Percentiles rank a stretch among this genome's conserved stretches.
Conservation (phyloP, 345 rosid genomes). For the Angophora floribunda region DNA sequence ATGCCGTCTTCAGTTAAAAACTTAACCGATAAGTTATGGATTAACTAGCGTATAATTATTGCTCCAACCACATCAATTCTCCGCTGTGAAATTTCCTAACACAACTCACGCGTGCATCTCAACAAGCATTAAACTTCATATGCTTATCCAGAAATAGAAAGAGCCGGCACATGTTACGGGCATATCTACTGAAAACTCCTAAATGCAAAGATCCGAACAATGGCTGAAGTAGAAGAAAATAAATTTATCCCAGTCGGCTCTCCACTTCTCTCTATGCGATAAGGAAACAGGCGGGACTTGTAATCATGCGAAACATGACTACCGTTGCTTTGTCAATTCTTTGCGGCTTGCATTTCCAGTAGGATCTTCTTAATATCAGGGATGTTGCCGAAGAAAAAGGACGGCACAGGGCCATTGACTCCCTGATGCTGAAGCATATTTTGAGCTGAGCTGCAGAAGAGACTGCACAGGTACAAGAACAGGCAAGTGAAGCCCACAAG, state of each 20-base stretch:
- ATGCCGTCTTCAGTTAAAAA: rapidly evolving
- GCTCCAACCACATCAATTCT: background rate
- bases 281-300: background rate
- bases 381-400: background rate
- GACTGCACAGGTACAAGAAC: background rate
- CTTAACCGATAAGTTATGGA: background rate
- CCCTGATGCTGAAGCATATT: background rate
- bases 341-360: background rate
- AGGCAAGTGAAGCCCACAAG: background rate
- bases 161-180: background rate
- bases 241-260: background rate
- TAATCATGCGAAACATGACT: background rate
- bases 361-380: background rate
- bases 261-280: background rate
- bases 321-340: background rate
- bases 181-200: background rate
- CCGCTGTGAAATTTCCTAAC: background rate
- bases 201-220: background rate
- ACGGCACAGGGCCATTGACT: background rate
- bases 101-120: background rate
- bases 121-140: background rate
- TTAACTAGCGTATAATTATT: too few relatives aligned
- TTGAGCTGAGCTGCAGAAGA: background rate
- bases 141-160: background rate
- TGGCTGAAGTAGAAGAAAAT: background rate